A percentile compares a stretch with the other conserved stretches of the same genome.
These are phyloP conservation scores for Fusarium phyllophilum DNA, from an alignment of 2,329 filamentous ascomycete species.

Conservation along the genomic window DNA sequence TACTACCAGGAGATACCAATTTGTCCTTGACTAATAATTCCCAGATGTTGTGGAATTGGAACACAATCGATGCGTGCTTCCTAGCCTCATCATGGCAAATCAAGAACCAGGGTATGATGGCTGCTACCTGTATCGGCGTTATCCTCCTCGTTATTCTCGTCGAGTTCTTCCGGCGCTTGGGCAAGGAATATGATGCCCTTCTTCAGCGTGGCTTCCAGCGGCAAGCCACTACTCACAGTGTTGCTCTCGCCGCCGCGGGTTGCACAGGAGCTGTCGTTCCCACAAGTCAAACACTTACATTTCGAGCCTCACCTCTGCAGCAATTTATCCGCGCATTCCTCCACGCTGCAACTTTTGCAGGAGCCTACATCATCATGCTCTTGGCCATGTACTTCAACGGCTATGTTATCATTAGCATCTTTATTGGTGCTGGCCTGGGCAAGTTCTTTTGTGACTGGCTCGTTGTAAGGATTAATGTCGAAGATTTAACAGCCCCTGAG, in stretches of 20 bases:
- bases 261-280: conserved; percentile 38
- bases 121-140: conserved; percentile 81
- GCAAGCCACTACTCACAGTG: conserved; percentile 39
- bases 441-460: conserved; percentile 67
- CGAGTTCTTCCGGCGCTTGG: conserved; percentile 75
- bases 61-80: conserved; percentile 78
- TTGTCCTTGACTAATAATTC: neutral
- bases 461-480: conserved; percentile 54
- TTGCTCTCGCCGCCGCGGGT: conserved; percentile 33
- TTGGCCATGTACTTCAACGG: conserved; percentile 70
- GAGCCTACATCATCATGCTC: conserved; percentile 83
- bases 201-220: conserved; percentile 64
- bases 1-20: neutral
- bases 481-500: conserved; percentile 36
- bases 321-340: conserved; percentile 72
- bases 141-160: conserved; percentile 76
- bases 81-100: conserved; percentile 77
- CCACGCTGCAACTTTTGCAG: conserved; percentile 75
- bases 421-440: conserved; percentile 64
- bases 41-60: conserved; percentile 85
- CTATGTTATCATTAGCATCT: conserved; percentile 82
- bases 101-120: conserved; percentile 76
- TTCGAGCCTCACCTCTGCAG: conserved; percentile 69
- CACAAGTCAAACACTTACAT: conserved; percentile 44
- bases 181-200: conserved; percentile 76